These are phyloP conservation scores for Thermothelomyces thermophilus DNA, from an alignment of 2,329 filamentous ascomycete species.

Conservation along the genomic window DNA sequence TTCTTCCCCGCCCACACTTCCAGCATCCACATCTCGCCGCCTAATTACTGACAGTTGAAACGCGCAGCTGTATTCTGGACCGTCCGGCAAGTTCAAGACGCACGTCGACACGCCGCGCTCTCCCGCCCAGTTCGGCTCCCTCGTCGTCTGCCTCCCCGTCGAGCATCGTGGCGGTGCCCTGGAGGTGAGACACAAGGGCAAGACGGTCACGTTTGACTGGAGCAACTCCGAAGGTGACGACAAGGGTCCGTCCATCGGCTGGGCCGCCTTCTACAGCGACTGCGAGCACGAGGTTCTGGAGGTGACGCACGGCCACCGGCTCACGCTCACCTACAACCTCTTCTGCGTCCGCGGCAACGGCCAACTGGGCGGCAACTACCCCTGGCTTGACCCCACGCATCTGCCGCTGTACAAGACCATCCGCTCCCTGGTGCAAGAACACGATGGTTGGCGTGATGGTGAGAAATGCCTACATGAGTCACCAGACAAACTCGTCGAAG, in stretches of 20 bases:
- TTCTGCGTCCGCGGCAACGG: constrained; percentile 34
- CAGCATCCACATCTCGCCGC: neutral
- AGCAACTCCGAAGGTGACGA: constrained; percentile 11
- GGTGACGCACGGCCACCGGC: constrained; percentile 44
- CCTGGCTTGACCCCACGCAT: constrained; percentile 28
- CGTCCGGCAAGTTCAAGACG: constrained; percentile 43
- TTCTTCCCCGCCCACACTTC: neutral
- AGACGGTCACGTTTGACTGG: constrained; percentile 38
- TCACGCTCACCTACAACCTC: constrained; percentile 57
- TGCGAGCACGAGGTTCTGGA: constrained; percentile 47
- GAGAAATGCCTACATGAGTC: neutral
- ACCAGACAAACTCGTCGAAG: too few relatives aligned
- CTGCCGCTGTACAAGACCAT: constrained; percentile 34
- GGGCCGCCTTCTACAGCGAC: constrained; percentile 48
- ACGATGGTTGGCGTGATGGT: constrained; percentile 22
- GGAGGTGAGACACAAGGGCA: constrained; percentile 35
- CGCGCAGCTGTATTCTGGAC: constrained; percentile 38
- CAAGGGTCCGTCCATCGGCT: constrained; percentile 27
- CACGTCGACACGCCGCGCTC: constrained; percentile 50
- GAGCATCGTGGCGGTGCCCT: constrained; percentile 37
- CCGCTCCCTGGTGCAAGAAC: constrained; percentile 32
- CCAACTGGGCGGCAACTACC: constrained; percentile 22
- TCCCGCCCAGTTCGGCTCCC: constrained; percentile 42
- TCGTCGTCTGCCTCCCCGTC: constrained; percentile 45
- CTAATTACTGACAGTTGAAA: neutral